Evolutionary conservation across 352 stramenopile genomes (phyloP).

Genomic region (Plasmopara viticola): DNA sequence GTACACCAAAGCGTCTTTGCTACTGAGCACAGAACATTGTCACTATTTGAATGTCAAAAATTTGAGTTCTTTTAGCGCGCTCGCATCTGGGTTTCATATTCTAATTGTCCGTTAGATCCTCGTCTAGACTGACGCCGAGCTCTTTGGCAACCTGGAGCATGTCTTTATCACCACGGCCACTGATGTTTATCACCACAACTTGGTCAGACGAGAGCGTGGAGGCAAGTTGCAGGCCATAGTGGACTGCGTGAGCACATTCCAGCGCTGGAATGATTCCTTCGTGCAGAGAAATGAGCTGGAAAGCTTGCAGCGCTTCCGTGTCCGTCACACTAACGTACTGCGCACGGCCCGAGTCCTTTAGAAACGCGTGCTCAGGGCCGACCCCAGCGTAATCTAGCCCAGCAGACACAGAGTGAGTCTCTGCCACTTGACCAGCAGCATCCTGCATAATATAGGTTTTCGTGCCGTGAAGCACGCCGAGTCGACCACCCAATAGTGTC

Average conservation of each 20-base stretch:
- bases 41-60: neutral
- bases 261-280: constrained; percentile 98
- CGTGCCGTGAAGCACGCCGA: constrained; percentile 96
- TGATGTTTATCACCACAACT: constrained; percentile 97
- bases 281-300: constrained; percentile 92
- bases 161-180: constrained; percentile 97
- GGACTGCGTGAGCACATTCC: constrained; percentile 94
- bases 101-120: constrained; percentile 74
- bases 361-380: constrained; percentile 94
- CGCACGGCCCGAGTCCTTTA: constrained; percentile 94
- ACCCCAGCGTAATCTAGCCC: constrained; percentile 98
- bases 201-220: constrained; percentile 83
- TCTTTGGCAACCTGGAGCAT: constrained; percentile 97
- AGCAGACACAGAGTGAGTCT: constrained; percentile 94
- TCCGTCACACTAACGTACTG: constrained; percentile 96
- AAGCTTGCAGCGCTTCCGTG: constrained; percentile 94
- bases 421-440: constrained; percentile 90
- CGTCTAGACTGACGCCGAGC: constrained; percentile 89
- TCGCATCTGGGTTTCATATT: neutral
- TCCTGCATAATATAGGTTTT: constrained; percentile 98
- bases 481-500: constrained; percentile 90
- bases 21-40: constrained; percentile 4
- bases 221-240: constrained; percentile 91
- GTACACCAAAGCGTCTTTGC: constrained; percentile 23
- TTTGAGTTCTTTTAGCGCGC: neutral